These are phyloP conservation scores for Curvularia spicifera DNA, from an alignment of 2,329 filamentous ascomycete species.

Conservation along the genomic window DNA sequence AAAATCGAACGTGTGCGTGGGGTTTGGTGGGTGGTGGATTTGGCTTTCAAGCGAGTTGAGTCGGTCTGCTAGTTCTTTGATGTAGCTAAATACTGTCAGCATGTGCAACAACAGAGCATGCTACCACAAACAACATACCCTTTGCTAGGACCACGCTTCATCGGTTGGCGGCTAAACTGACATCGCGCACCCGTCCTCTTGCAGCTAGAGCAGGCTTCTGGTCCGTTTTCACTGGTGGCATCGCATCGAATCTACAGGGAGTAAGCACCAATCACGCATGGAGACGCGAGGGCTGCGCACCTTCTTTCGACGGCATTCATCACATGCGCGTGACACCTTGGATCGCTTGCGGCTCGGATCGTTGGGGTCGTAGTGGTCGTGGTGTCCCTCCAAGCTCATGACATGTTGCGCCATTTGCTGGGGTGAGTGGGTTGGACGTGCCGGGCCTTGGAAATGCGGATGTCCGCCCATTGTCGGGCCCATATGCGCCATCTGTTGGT, in stretches of 20 bases:
- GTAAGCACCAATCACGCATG: constrained; percentile 22
- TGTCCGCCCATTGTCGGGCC: constrained; percentile 38
- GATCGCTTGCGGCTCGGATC: constrained; percentile 48
- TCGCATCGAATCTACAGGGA: constrained; percentile 48
- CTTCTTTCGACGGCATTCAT: constrained; percentile 52
- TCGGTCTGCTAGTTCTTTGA: constrained; percentile 51
- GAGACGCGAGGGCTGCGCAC: constrained; percentile 26
- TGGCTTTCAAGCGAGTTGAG: constrained; percentile 49
- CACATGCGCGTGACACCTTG: constrained; percentile 52
- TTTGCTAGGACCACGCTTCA: constrained; percentile 53
- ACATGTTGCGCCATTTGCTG: constrained; percentile 51
- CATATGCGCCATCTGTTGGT: constrained; percentile 38
- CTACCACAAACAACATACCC: constrained; percentile 31
- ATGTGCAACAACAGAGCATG: neutral
- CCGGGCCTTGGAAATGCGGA: constrained; percentile 45
- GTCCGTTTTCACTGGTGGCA: constrained; percentile 50
- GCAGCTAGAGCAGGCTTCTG: constrained; percentile 50
- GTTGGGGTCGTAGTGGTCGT: constrained; percentile 44
- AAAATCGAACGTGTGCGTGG: constrained; percentile 43
- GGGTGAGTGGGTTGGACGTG: constrained; percentile 47
- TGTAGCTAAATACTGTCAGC: constrained; percentile 42
- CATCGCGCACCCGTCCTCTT: constrained; percentile 50
- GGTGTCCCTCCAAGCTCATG: constrained; percentile 47
- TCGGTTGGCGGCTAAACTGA: constrained; percentile 51
- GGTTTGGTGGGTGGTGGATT: constrained; percentile 40